phyloP scores from a whole-genome alignment of 768 basidiomycete species.

The Pleurotus tuber-regium region DNA sequence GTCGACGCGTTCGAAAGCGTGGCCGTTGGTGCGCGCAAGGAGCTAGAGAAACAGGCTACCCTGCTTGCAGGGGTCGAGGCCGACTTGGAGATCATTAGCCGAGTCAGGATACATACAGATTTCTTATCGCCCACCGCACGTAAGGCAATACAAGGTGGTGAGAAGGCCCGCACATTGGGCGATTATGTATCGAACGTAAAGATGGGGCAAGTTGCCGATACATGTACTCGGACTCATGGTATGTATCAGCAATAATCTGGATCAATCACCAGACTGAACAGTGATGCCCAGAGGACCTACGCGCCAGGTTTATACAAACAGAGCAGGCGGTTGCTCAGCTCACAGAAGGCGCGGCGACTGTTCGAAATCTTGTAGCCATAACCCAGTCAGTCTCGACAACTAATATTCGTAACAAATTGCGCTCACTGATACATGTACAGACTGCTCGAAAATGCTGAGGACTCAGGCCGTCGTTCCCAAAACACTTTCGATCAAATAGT shows the following conservation, averaged over 20 bases:
- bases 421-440: constrained; percentile 30
- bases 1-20: constrained; percentile 69
- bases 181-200: constrained; percentile 78
- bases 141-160: constrained; percentile 70
- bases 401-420: neutral
- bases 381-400: constrained; percentile 37
- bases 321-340: constrained; percentile 53
- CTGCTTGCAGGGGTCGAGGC: constrained; percentile 65
- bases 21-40: constrained; percentile 49
- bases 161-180: constrained; percentile 64
- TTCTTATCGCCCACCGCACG: constrained; percentile 69
- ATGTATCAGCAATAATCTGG: constrained; percentile 19
- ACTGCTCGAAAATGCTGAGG: constrained; percentile 57
- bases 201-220: constrained; percentile 79
- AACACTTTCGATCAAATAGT: constrained; percentile 58
- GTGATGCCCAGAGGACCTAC: constrained; percentile 51
- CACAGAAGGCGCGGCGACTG: constrained; percentile 55
- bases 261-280: neutral
- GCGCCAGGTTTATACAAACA: constrained; percentile 47
- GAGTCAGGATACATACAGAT: constrained; percentile 68
- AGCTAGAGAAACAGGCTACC: constrained; percentile 63
- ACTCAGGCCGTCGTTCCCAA: constrained; percentile 52
- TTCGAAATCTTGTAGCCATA: constrained; percentile 48
- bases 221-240: constrained; percentile 71
- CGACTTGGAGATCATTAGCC: constrained; percentile 68